Conservation (phyloP, 2,329 filamentous ascomycete species). For the Xylariales sp. region DNA sequence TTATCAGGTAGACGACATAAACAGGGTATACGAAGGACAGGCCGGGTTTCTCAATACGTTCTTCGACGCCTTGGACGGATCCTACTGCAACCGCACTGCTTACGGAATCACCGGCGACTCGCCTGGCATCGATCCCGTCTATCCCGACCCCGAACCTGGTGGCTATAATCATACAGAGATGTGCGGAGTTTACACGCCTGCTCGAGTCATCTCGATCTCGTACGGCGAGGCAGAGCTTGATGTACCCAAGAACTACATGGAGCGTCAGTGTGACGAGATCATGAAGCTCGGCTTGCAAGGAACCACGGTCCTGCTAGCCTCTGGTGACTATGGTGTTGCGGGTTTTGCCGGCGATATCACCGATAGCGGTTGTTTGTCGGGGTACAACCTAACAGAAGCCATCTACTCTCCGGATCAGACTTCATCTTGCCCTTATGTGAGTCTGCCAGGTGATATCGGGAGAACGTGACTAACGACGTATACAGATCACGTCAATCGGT, state of each 20-base stretch:
- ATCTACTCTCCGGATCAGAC: constrained; percentile 29
- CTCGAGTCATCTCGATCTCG: constrained; percentile 44
- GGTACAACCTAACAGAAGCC: constrained; percentile 13
- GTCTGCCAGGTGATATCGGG: no score
- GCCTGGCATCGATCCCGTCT: constrained; percentile 34
- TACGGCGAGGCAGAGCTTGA: constrained; percentile 42
- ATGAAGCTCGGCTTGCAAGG: constrained; percentile 35
- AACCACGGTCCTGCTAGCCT: constrained; percentile 10
- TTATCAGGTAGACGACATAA: constrained; percentile 10
- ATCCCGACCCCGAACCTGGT: constrained; percentile 34
- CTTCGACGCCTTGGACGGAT: constrained; percentile 38
- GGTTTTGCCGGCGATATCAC: constrained; percentile 3
- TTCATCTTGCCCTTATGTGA: constrained; percentile 42
- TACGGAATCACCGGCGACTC: constrained; percentile 37
- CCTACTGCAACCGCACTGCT: constrained; percentile 40
- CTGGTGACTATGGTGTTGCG: constrained; percentile 12
- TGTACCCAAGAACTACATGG: constrained; percentile 41
- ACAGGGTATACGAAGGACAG: neutral
- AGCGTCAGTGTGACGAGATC: constrained; percentile 37
- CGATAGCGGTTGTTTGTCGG: constrained; percentile 1
- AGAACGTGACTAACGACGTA: no score
- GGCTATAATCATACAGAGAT: constrained; percentile 34
- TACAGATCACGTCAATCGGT: constrained; percentile 30
- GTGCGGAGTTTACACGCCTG: constrained; percentile 29
- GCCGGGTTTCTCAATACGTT: constrained; percentile 30